A percentile compares a stretch with the other conserved stretches of the same genome.
phyloP scores from a whole-genome alignment of 768 basidiomycete genomes.

The Leccinellum rugosiceps region DNA sequence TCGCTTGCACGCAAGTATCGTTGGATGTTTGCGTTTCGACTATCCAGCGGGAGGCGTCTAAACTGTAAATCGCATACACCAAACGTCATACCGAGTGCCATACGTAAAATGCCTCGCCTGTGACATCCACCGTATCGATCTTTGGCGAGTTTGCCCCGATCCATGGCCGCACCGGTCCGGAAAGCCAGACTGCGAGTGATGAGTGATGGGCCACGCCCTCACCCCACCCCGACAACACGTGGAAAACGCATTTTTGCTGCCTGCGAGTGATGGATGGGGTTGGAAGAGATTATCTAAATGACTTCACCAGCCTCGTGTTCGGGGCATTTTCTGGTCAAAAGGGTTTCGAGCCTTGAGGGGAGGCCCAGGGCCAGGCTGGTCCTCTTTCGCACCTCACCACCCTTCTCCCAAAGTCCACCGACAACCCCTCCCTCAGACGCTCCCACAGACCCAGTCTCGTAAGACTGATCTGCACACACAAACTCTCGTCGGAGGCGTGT shows the following conservation, averaged over 20 bases:
- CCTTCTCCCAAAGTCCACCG: background rate
- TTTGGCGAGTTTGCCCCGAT: slow-evolving; percentile 2
- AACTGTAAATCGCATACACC: background rate
- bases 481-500: background rate
- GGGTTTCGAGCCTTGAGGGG: slow-evolving; percentile 11
- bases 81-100: background rate
- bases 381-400: background rate
- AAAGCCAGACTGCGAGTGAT: background rate
- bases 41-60: background rate
- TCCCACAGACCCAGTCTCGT: background rate
- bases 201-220: slow-evolving; percentile 4
- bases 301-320: slow-evolving; percentile 26
- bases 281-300: slow-evolving; percentile 27
- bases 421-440: background rate
- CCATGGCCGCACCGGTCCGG: slow-evolving; percentile 11
- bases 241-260: slow-evolving; percentile 20
- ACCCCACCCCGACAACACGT: slow-evolving; percentile 15
- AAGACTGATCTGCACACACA: background rate
- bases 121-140: background rate
- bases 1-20: background rate
- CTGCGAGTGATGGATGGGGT: slow-evolving; percentile 14
- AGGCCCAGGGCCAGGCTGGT: background rate
- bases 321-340: slow-evolving; percentile 18
- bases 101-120: background rate
- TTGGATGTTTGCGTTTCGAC: background rate